A percentile compares a stretch with the other conserved stretches of the same genome.
These are phyloP conservation scores for Sordariomycetes sp. DNA, from an alignment of 2,329 filamentous ascomycete genomes.

Conservation along the genomic window DNA sequence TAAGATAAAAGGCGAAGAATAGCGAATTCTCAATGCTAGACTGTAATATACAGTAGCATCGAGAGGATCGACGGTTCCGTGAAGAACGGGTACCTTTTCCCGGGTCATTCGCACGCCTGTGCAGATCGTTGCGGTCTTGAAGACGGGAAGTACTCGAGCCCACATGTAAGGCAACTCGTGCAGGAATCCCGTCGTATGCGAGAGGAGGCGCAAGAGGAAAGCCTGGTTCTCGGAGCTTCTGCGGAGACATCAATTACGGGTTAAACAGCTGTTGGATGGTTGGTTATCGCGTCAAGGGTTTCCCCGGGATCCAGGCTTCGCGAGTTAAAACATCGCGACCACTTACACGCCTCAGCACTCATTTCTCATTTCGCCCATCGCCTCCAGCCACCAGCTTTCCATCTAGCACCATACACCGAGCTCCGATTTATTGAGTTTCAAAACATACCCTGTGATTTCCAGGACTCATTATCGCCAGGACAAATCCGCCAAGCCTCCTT, in stretches of 20 bases:
- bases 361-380: no score
- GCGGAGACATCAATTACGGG: not conserved
- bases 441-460: no score
- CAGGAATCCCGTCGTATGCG: not conserved
- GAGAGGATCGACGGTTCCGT: not conserved
- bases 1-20: no score
- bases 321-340: not conserved
- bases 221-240: not conserved
- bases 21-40: no score
- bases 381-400: no score
- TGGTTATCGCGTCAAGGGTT: not conserved
- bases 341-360: not conserved
- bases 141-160: not conserved
- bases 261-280: not conserved
- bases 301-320: not conserved
- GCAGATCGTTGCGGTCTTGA: not conserved
- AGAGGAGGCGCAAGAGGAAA: not conserved
- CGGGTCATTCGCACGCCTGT: not conserved
- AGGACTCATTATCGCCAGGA: not conserved
- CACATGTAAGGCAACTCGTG: not conserved
- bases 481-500: not conserved
- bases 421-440: no score
- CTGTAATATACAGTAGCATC: no score
- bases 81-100: not conserved
- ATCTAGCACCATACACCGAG: no score